A percentile compares a stretch with the other conserved stretches of the same genome.
These are phyloP conservation scores for Fragilaria crotonensis DNA, from an alignment of 108 stramenopile genomes.

Conservation along the genomic window DNA sequence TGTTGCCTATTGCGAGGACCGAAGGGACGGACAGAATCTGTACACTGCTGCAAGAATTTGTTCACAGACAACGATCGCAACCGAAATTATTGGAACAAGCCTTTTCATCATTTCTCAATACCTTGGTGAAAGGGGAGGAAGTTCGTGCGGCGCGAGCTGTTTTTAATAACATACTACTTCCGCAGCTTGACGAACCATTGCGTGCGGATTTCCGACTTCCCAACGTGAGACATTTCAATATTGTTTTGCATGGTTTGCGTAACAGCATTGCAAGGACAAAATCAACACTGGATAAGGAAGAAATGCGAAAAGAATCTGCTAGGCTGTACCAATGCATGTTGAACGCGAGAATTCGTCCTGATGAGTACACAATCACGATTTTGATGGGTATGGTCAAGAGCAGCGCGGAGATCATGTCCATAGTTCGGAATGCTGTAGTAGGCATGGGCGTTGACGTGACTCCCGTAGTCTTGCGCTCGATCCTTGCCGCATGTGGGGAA, in stretches of 20 bases:
- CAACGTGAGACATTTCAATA: conserved; percentile 56
- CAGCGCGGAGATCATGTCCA: conserved; percentile 29
- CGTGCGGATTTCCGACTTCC: background rate
- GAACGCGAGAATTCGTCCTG: conserved; percentile 27
- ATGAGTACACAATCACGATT: conserved; percentile 50
- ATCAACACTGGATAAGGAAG: background rate
- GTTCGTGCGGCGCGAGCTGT: conserved; percentile 39
- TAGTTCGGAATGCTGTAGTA: conserved; percentile 22
- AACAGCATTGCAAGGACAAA: conserved; percentile 11
- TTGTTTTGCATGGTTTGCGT: conserved; percentile 62
- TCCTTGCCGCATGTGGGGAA: conserved; percentile 49
- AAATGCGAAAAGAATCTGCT: conserved; percentile 23
- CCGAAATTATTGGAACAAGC: conserved; percentile 26
- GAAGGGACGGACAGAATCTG: conserved; percentile 29
- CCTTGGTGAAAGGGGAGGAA: conserved; percentile 37
- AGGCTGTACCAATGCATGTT: conserved; percentile 46
- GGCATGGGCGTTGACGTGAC: conserved; percentile 18
- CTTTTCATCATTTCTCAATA: conserved; percentile 57
- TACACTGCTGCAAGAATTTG: conserved; percentile 35
- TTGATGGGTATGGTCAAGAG: conserved; percentile 50
- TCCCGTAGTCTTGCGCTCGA: conserved; percentile 41
- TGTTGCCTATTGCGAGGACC: conserved; percentile 38
- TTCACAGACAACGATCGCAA: background rate
- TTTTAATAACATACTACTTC: conserved; percentile 27
- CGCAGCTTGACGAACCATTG: background rate